Conservation (phyloP, 352 stramenopile genomes). For the Phytopythium mirpurense region DNA sequence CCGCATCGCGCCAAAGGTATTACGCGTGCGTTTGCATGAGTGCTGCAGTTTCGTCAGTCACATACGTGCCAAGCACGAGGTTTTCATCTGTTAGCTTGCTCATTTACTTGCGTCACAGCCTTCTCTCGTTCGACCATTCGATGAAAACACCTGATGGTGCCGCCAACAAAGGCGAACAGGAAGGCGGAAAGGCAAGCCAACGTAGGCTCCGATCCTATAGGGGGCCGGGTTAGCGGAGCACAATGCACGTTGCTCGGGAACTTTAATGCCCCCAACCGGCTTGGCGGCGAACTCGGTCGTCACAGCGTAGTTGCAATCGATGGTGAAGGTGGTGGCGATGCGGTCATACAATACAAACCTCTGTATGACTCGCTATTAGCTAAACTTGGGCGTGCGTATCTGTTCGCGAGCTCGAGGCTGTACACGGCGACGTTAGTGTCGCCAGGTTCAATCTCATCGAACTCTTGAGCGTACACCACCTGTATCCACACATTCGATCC, state of each 20-base stretch:
- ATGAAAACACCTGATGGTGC: background rate
- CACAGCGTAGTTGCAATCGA: background rate
- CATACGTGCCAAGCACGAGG: no score
- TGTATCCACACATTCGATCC: no score
- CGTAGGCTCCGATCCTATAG: background rate
- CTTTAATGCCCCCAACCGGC: conserved; percentile 1
- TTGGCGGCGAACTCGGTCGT: conserved; percentile 4
- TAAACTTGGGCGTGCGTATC: background rate
- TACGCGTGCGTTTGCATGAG: no score
- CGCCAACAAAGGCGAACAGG: conserved; percentile 1
- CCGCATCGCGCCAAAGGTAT: no score
- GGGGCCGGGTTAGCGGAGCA: no score
- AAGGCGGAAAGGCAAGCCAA: background rate
- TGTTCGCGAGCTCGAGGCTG: conserved; percentile 1
- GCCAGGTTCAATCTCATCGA: background rate
- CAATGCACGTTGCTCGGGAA: conserved; percentile 5
- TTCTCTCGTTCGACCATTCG: conserved; percentile 4
- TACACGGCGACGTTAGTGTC: background rate
- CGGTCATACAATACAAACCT: background rate
- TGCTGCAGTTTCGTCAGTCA: no score
- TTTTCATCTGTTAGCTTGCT: no score
- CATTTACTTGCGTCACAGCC: no score
- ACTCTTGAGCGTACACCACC: no score
- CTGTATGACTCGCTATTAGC: conserved; percentile 1
- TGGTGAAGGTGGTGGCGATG: conserved; percentile 3